Evolutionary conservation across 31 red algal species (phyloP).

Genomic region (Endocladia muricata): DNA sequence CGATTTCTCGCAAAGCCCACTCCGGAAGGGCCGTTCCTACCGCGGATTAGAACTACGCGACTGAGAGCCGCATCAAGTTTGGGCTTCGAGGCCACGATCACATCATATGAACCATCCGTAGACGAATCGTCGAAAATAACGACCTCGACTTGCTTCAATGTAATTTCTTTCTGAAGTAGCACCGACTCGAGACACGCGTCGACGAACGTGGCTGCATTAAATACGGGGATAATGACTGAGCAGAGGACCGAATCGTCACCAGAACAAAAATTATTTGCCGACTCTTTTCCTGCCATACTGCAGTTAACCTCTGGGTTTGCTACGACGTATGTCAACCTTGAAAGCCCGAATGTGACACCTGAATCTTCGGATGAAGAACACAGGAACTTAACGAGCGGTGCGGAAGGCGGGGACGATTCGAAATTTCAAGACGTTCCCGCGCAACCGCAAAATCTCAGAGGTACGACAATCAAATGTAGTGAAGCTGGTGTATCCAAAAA

Average conservation of each 20-base stretch:
- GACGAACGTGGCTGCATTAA: background rate
- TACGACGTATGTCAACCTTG: too few relatives aligned
- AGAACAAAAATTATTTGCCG: too few relatives aligned
- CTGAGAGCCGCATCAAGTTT: background rate
- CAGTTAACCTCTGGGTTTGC: too few relatives aligned
- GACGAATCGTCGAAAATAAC: constrained; percentile 10
- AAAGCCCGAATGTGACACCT: too few relatives aligned
- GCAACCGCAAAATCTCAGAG: too few relatives aligned
- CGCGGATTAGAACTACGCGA: background rate
- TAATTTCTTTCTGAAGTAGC: background rate
- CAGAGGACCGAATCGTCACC: background rate
- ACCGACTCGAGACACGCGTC: background rate
- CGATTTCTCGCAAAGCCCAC: constrained; percentile 40
- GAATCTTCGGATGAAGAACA: too few relatives aligned
- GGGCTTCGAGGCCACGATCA: background rate
- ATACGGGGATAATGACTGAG: constrained; percentile 18
- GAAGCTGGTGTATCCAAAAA: too few relatives aligned
- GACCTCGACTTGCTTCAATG: background rate
- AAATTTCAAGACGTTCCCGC: too few relatives aligned
- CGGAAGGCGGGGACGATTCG: too few relatives aligned
- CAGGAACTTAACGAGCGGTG: too few relatives aligned
- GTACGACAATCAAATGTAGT: too few relatives aligned
- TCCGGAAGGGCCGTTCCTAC: constrained; percentile 5
- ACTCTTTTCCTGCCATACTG: too few relatives aligned
- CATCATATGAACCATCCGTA: background rate